Conservation (phyloP, 2,329 filamentous ascomycete genomes). For the Fusarium proliferatum region DNA sequence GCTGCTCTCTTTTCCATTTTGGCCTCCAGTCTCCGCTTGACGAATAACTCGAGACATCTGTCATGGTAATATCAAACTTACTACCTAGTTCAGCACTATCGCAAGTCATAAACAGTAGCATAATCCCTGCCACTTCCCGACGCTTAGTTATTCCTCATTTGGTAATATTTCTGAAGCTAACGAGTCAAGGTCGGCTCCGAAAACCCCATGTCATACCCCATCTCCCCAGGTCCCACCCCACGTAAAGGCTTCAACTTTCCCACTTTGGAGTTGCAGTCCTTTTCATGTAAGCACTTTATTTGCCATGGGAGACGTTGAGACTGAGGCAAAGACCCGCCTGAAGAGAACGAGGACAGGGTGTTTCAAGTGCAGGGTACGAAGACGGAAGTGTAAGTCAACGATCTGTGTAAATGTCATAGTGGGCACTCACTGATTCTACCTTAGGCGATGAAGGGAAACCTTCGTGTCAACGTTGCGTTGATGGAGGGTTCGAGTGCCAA, state of each 20-base stretch:
- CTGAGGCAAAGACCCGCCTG: constrained; percentile 38
- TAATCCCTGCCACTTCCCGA: not conserved
- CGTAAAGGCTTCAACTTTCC: constrained; percentile 38
- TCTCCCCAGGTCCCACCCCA: not conserved
- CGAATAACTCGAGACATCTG: not conserved
- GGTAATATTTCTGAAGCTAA: not conserved
- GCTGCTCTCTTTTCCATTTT: constrained; percentile 12
- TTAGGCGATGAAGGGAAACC: constrained; percentile 64
- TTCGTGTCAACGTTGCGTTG: constrained; percentile 59
- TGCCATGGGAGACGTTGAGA: constrained; percentile 35
- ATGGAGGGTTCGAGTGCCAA: constrained; percentile 59
- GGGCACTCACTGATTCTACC: constrained; percentile 5
- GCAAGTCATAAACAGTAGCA: not conserved
- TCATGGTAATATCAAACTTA: not conserved
- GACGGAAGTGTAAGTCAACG: constrained; percentile 57
- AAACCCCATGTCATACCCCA: not conserved
- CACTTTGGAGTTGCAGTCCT: constrained; percentile 23
- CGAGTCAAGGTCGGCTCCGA: not conserved
- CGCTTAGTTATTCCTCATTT: constrained; percentile 31
- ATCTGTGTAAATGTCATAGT: not conserved
- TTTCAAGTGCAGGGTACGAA: constrained; percentile 59
- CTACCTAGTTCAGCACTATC: not conserved
- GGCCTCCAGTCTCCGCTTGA: constrained; percentile 1
- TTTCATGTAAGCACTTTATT: not conserved
- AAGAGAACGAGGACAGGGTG: constrained; percentile 57